Evolutionary conservation across 2,329 filamentous ascomycete species (phyloP), one percentile per base, ranked within the genome.

Genomic region (Aspergillus pseudoglaucus): DNA sequence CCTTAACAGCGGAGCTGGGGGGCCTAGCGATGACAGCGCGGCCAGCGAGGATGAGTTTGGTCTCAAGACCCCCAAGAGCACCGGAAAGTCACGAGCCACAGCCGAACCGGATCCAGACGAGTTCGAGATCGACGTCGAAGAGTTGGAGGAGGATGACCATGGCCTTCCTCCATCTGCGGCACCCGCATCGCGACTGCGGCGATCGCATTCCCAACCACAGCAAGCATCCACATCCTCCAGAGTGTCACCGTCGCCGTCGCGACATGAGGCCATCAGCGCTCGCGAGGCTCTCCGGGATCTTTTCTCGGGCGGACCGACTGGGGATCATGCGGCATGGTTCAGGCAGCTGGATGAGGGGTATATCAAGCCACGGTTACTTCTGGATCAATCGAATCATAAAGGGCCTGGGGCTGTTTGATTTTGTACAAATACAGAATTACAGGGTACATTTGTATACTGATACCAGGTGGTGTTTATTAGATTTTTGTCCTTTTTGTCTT

Each of bases 301-400:
- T 7, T 83, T 95, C 57, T 87, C 80, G 22, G 82, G 83, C 1
- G 79, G 86, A 14, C 61, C 66, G 3, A 80, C 86, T 1, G 89
- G 95, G 44, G 93, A 98, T 65, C 90, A 94, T 40, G 87, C 88
- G 8, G 89, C 87, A 41, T 82, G 94, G 71, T 95, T 98, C 68
- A 84, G 84, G 57, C 90, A 95, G 70, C 74, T 98, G 51, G 93
- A 98, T 66, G 93, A 98, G 68, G 89, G 90, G 51, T 96, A 90
- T 66, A 90, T 97, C 69, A 97, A 97, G 75, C 91, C 91, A 15
- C 88, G 85, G 63, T 71, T 97, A 47, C 69, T 97, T 55, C 78
- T 97, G 17, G 90, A 96, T 69, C 86, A 85, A 41, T 70, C 68
- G 22, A 67, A 68, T 33, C 65, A 71, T 50, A 71, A 71, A 52